Conservation (phyloP, 805 yeast genomes). For the Metschnikowia continentalis region DNA sequence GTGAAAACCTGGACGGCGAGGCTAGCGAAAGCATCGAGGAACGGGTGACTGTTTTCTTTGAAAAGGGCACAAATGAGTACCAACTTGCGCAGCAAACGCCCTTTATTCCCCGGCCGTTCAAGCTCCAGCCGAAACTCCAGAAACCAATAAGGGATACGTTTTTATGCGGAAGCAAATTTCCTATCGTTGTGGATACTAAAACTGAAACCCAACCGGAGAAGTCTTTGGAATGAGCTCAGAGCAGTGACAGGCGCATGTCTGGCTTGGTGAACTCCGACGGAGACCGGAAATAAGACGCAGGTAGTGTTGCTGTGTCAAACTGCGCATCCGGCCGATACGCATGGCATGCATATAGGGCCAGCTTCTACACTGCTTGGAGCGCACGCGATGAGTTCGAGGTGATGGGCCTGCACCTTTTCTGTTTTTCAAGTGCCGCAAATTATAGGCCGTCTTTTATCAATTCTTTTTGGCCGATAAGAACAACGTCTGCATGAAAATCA, state of each 20-base stretch:
- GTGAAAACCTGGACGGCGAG: background rate
- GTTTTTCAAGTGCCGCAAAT: background rate
- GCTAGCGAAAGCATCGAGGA: background rate
- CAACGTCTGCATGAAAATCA: too few relatives aligned
- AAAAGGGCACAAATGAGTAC: slow-evolving; percentile 1
- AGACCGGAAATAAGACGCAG: background rate
- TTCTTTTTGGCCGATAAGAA: too few relatives aligned
- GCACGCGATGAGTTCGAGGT: background rate
- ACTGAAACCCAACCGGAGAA: background rate
- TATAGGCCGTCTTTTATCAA: too few relatives aligned
- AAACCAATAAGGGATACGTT: background rate
- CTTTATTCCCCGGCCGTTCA: background rate
- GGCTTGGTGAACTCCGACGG: background rate
- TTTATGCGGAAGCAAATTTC: background rate
- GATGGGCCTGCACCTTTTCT: background rate
- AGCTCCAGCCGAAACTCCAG: background rate
- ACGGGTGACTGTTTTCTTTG: background rate
- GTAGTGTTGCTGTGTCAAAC: background rate
- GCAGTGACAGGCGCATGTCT: background rate
- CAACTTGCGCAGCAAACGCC: background rate
- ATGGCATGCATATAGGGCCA: background rate
- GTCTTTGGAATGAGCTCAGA: background rate
- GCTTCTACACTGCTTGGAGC: background rate
- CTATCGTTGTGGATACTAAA: background rate
- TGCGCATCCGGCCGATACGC: background rate